Percentiles rank a stretch among this genome's conserved stretches.
Evolutionary conservation across 2,329 filamentous ascomycete genomes (phyloP).

Genomic region (Calonectria naviculata): DNA sequence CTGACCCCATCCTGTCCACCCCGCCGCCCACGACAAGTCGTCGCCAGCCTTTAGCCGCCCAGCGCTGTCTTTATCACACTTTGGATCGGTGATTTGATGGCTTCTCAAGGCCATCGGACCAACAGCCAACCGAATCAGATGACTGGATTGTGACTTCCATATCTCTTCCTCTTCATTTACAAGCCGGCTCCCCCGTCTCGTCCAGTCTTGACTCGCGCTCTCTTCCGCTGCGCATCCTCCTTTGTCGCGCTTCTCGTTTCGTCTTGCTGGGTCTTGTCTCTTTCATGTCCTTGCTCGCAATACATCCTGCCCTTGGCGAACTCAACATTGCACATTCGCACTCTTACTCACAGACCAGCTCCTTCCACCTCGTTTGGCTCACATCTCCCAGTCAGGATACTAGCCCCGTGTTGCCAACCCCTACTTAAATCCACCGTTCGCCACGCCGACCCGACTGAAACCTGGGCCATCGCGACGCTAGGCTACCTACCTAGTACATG

Average conservation of each 20-base stretch:
- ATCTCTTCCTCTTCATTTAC: constrained; percentile 6
- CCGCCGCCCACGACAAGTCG: constrained; percentile 25
- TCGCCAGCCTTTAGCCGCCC: constrained; percentile 38
- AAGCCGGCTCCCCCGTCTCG: not conserved
- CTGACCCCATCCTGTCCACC: constrained; percentile 17
- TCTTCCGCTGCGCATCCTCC: not conserved
- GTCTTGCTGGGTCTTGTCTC: constrained; percentile 27
- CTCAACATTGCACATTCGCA: constrained; percentile 20
- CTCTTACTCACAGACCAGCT: constrained; percentile 22
- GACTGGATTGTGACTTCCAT: constrained; percentile 24
- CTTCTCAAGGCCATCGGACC: constrained; percentile 28
- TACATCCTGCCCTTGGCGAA: constrained; percentile 6
- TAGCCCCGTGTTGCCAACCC: constrained; percentile 33
- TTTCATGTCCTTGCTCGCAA: constrained; percentile 12
- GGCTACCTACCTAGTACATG: constrained; percentile 23
- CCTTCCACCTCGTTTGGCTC: constrained; percentile 17
- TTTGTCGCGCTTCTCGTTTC: constrained; percentile 21
- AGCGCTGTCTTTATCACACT: constrained; percentile 37
- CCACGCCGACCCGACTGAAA: constrained; percentile 43
- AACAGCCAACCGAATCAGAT: constrained; percentile 34
- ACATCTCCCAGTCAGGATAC: constrained; percentile 21
- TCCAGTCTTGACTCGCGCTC: constrained; percentile 14
- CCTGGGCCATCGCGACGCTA: constrained; percentile 37
- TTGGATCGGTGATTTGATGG: constrained; percentile 17
- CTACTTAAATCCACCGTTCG: constrained; percentile 41